Evolutionary conservation across 1,139 yeast species (phyloP), one percentile per base, ranked within the genome.

Genomic region (Meyerozyma athensensis): DNA sequence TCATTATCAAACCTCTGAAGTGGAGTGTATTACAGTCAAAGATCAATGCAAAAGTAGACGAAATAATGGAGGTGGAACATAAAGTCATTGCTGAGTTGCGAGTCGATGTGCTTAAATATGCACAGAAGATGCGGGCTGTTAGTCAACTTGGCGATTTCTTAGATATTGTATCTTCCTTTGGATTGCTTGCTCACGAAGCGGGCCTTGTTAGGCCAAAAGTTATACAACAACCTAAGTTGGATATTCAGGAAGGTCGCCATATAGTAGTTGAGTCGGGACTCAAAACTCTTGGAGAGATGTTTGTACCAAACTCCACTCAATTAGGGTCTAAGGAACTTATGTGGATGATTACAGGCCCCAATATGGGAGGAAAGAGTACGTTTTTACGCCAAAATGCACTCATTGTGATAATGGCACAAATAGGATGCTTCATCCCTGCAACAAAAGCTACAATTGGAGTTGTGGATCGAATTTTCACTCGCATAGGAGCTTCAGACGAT

Each of bases 311-410:
- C 54, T 79, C 81, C 50, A 47, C 60, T 1, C 52, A 79, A 7
- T 46, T 67, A 2, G 56, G 61, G 0, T 44, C 53, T 4, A 42
- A 33, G 19, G 39, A 34, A 34, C 40, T 38, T n/a, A 35, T 64
- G 16, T 86, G 95, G 90, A 71, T 92, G 7, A 79, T 92, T 4
- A 81, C 96, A 0, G 98, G 98, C 0, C 97, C 97, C 1, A 92
- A 92, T 54, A 92, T 92, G 97, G 97, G 97, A 3, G 98, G 98
- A 0, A 92, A 92, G 53, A 85, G 96, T 33, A 90, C 97, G 0
- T 92, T 78, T 51, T 62, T 92, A 36, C 72, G 97, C 35, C 97
- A 90, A 48, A 85, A 83, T 53, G 97, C 97, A 0, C 61, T 89
- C 12, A 85, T 87, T 35, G 81, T 81, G 0, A 81, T 92, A 33